Percentiles rank a stretch among this genome's conserved stretches.
Evolutionary conservation across 805 yeast species (phyloP).

Genomic region (Candida berthetii): DNA sequence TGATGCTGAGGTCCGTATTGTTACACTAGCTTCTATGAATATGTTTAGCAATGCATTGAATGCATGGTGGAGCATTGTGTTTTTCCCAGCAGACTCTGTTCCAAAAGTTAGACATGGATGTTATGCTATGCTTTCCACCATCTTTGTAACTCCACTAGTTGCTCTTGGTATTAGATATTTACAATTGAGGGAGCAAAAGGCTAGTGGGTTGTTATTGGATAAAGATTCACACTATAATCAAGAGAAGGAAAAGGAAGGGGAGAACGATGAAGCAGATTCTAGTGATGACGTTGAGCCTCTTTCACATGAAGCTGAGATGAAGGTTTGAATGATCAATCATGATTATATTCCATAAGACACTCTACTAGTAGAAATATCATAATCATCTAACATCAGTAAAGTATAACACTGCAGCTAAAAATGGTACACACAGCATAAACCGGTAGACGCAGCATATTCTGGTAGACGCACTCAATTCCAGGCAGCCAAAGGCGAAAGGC

Average conservation of each 20-base stretch:
- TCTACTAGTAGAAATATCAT: no score
- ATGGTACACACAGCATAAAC: no score
- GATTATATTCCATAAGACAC: no score
- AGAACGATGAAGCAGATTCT: background rate
- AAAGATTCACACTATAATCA: constrained; percentile 72
- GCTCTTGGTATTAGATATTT: constrained; percentile 35
- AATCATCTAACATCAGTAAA: no score
- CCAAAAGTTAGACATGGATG: constrained; percentile 48
- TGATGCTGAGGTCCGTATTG: constrained; percentile 58
- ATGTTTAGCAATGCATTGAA: constrained; percentile 58
- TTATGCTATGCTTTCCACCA: constrained; percentile 51
- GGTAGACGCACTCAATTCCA: no score
- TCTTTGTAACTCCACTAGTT: constrained; percentile 32
- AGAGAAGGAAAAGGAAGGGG: constrained; percentile 55
- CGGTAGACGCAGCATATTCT: no score
- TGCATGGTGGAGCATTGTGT: constrained; percentile 58
- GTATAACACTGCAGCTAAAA: no score
- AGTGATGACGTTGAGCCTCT: background rate
- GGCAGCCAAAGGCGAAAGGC: no score
- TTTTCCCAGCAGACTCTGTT: constrained; percentile 44
- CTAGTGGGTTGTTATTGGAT: no score
- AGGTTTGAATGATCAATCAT: background rate
- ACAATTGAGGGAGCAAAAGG: constrained; percentile 29
- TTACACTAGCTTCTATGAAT: constrained; percentile 60
- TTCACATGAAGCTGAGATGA: background rate